Conservation (phyloP, 345 rosid genomes). For the Boechera retrofracta region DNA sequence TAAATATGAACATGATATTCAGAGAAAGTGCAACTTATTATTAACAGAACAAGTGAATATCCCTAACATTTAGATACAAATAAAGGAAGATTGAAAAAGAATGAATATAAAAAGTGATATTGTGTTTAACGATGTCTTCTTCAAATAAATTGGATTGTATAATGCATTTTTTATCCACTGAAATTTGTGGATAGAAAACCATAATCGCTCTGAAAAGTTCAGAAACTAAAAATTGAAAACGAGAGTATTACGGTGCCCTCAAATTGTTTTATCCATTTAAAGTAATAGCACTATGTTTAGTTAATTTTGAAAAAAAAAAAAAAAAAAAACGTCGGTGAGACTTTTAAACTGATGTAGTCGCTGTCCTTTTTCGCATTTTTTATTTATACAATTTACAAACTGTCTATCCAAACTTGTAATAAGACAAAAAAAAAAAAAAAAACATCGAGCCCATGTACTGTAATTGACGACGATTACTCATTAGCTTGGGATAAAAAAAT, state of each 20-base stretch:
- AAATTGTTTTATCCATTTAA: background rate
- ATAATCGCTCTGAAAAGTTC: background rate
- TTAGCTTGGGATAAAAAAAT: background rate
- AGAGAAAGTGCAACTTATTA: constrained; percentile 22
- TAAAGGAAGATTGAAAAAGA: background rate
- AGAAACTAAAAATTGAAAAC: background rate
- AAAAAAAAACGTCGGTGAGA: constrained; percentile 30
- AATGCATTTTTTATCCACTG: background rate
- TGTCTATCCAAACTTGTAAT: constrained; percentile 4
- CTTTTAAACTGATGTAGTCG: constrained; percentile 12
- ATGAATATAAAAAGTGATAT: background rate
- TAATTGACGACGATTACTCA: constrained; percentile 16
- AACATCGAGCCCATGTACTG: constrained; percentile 14
- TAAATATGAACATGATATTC: constrained; percentile 22
- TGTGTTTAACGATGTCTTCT: background rate
- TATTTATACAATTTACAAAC: background rate
- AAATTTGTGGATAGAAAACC: too few relatives aligned
- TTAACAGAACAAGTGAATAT: constrained; percentile 16
- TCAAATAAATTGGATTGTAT: background rate
- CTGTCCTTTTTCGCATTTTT: constrained; percentile 17
- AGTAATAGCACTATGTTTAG: constrained; percentile 20
- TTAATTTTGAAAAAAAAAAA: background rate
- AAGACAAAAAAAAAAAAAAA: background rate
- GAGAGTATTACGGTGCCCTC: background rate
- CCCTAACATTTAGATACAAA: background rate